Base-by-base conservation (phyloP, 106 monocot genomes). In the Allium cepa region DNA sequence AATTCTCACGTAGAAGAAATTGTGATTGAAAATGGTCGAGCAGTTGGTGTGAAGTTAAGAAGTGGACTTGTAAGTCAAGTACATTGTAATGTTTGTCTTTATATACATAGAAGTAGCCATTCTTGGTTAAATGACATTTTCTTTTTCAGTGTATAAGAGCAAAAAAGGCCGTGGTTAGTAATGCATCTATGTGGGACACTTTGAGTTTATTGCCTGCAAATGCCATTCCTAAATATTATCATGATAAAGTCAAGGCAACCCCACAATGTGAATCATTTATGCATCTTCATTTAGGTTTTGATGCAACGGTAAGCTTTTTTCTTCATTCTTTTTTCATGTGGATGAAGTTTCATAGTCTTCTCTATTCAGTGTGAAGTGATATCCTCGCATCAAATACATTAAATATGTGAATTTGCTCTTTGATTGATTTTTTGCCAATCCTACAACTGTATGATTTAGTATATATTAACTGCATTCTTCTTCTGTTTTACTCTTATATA, bases 131-230 rank as follows among this genome's bases (percentile, higher is more conserved):
- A 10, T 16, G 50, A 17, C 18, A 18, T 18, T 17, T 49, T 65
- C 13, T 71, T 15, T 16, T 62, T 76, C 85, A 96, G 95, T 74
- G 86, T 82, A 67, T 96, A 11, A 85, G 84, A 17, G 95, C 95
- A 48, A 85, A 70, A 71, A 95, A 88, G 68, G 95, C 95, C 62
- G 88, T 96, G 26, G 95, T 96, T 50, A 96, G 95, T 74, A 96
- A 96, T 86, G 91, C 95, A 62, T 96, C 95, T 56, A 91, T 96
- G 95, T 91, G 91, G 88, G 85, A 96, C 63, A 96, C 91, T 27
- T 69, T 96, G 71, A 83, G 83, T 74, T 61, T 96, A 57, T 71
- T 96, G 49, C 88, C 95, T 16, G 14, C 13, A 14, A 79, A 88
- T 63, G 72, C 27, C 13, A 46, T 91, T 9, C 86, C 91, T 15